A percentile compares a stretch with the other conserved stretches of the same genome.
Conservation (phyloP, 225 moss, liverwort and hornwort genomes). For the Rhytidiadelphus loreus region DNA sequence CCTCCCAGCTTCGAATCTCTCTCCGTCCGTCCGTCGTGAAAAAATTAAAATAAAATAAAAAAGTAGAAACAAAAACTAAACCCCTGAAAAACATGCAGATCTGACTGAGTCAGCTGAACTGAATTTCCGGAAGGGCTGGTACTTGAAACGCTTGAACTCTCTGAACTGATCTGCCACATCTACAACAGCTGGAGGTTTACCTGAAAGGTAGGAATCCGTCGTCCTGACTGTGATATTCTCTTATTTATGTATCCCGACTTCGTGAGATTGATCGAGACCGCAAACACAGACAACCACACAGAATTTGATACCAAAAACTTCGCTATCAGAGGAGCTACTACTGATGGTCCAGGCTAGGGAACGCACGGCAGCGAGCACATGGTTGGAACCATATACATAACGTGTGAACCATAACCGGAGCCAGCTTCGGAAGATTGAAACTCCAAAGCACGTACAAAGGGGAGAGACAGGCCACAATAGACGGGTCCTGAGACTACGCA, state of each 20-base stretch:
- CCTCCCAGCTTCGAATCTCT: background rate
- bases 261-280: background rate
- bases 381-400: background rate
- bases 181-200: conserved; percentile 7
- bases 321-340: background rate
- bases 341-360: background rate
- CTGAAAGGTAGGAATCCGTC: background rate
- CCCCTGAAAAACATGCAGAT: background rate
- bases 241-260: background rate
- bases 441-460: background rate
- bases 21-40: background rate
- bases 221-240: background rate
- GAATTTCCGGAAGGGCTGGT: background rate
- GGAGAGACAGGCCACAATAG: background rate
- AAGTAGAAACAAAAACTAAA: background rate
- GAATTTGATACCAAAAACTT: background rate
- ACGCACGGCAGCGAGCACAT: background rate
- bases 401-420: background rate
- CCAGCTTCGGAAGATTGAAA: background rate
- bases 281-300: too few relatives aligned
- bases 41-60: background rate
- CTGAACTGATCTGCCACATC: conserved; percentile 27
- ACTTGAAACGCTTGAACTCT: background rate
- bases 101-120: conserved; percentile 13
- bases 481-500: conserved; percentile 5